A percentile compares a stretch with the other conserved stretches of the same genome.
Evolutionary conservation across 2,329 filamentous ascomycete genomes (phyloP).

Genomic region (Colletotrichum siamense): DNA sequence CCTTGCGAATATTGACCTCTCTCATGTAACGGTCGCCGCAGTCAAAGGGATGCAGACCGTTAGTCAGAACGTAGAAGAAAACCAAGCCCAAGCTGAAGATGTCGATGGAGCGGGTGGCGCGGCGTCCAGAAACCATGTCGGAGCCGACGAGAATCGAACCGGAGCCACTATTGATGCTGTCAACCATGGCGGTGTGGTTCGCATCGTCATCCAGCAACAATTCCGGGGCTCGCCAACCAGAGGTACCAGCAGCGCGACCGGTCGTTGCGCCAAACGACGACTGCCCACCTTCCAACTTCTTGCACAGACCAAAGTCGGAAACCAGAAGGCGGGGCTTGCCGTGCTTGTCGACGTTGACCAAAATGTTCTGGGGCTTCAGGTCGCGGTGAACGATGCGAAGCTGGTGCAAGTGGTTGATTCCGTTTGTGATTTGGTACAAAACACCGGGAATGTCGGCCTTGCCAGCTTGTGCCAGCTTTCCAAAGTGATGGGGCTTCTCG

Average conservation of each 20-base stretch:
- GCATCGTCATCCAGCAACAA: conserved; percentile 82
- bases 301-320: conserved; percentile 96
- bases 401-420: conserved; percentile 86
- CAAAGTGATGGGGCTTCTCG: conserved; percentile 73
- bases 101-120: conserved; percentile 94
- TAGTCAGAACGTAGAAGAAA: conserved; percentile 98
- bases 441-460: conserved; percentile 80
- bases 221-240: conserved; percentile 96
- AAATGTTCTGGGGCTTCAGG: conserved; percentile 96
- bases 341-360: conserved; percentile 77
- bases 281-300: conserved; percentile 93
- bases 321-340: conserved; percentile 85
- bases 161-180: conserved; percentile 65
- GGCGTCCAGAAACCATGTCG: conserved; percentile 68
- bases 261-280: conserved; percentile 96
- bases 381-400: conserved; percentile 96
- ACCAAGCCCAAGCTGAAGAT: conserved; percentile 97
- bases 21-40: conserved; percentile 94
- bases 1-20: conserved; percentile 96
- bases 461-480: conserved; percentile 73
- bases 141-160: conserved; percentile 62
- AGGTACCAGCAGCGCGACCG: conserved; percentile 89
- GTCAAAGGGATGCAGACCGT: conserved; percentile 91
- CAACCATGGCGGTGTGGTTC: conserved; percentile 54
- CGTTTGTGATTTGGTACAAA: conserved; percentile 87